Conservation (phyloP, 2,329 filamentous ascomycete species). For the Chrysoporthe austroafricana region DNA sequence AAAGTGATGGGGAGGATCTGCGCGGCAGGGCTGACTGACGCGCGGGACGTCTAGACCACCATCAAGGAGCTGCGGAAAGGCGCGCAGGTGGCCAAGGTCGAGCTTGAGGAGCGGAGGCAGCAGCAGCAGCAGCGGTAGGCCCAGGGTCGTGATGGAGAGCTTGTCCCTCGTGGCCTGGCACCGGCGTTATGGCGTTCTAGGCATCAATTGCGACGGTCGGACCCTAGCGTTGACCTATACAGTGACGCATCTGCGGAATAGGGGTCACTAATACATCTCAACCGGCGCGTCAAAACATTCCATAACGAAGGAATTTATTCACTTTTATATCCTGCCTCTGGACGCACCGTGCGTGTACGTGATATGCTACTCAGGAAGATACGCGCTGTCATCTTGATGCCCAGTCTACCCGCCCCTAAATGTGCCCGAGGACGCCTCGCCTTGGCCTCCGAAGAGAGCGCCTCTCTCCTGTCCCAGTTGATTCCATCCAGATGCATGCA, state of each 20-base stretch:
- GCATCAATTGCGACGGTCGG: neutral
- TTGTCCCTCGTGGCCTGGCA: neutral
- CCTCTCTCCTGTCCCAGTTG: neutral
- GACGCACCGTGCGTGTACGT: neutral
- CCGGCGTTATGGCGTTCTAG: neutral
- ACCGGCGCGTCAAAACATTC: neutral
- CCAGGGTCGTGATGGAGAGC: neutral
- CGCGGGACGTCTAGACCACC: conserved; percentile 49
- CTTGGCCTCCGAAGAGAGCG: conserved; percentile 9
- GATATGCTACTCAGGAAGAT: conserved; percentile 1
- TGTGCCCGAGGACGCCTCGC: conserved; percentile 11
- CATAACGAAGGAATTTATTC: neutral
- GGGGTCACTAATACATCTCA: neutral
- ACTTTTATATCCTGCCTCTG: neutral
- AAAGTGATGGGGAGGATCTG: neutral
- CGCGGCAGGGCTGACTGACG: neutral
- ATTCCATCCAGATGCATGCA: conserved; percentile 18
- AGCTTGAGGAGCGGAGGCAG: conserved; percentile 38
- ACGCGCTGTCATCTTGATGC: neutral
- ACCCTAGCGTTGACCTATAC: neutral
- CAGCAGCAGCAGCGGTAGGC: conserved; percentile 29
- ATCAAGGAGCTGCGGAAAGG: conserved; percentile 64
- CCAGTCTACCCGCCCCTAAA: neutral
- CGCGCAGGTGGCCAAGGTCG: conserved; percentile 53
- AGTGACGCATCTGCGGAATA: neutral